These are phyloP conservation scores for Sicyos baderoa DNA, from an alignment of 306 rosid species.

Conservation along the genomic window DNA sequence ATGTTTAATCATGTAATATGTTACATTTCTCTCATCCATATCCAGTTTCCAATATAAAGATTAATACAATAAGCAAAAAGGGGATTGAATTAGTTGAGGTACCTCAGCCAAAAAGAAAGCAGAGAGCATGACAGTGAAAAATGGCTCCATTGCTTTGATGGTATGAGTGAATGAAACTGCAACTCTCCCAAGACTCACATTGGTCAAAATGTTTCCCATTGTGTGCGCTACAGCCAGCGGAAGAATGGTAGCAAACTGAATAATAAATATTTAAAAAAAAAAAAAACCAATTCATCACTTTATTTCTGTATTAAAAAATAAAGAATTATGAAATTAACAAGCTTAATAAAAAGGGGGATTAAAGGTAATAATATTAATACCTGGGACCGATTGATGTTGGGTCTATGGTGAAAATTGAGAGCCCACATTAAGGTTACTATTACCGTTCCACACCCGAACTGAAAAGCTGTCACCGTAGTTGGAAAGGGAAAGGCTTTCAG, in stretches of 20 bases:
- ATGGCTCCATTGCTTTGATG: slow-evolving; percentile 88
- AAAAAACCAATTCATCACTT: neutral
- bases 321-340: too few relatives aligned
- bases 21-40: neutral
- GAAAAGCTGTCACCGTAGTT: slow-evolving; percentile 48
- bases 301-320: neutral
- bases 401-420: slow-evolving; percentile 62
- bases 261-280: neutral
- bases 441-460: slow-evolving; percentile 58
- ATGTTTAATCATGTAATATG: neutral
- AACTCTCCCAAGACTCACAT: slow-evolving; percentile 92
- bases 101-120: slow-evolving; percentile 90
- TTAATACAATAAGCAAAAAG: neutral
- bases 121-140: slow-evolving; percentile 80
- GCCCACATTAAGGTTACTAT: slow-evolving; percentile 67
- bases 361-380: slow-evolving; percentile 31
- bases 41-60: neutral
- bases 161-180: slow-evolving; percentile 97
- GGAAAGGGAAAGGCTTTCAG: slow-evolving; percentile 71
- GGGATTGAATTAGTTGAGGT: slow-evolving; percentile 9
- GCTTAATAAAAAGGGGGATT: too few relatives aligned
- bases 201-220: slow-evolving; percentile 77
- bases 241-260: slow-evolving; percentile 62
- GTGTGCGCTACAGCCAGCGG: slow-evolving; percentile 78
- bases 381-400: slow-evolving; percentile 55